Conservation (phyloP, 305 asterid species). For the Fraxinus platypoda region DNA sequence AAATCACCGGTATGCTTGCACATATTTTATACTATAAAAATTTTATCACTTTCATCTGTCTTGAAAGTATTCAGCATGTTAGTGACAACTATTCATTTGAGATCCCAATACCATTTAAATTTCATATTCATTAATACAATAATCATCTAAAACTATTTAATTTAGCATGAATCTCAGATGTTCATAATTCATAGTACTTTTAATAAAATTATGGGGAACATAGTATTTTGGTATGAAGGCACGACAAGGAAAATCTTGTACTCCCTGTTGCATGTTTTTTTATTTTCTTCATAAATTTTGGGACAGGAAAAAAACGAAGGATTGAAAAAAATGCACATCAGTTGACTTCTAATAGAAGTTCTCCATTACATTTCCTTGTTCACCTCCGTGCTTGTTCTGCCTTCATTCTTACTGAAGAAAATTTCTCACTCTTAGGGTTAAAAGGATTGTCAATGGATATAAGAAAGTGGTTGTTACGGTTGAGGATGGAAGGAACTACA, state of each 20-base stretch:
- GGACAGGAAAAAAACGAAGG: neutral
- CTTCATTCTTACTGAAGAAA: conserved; percentile 9
- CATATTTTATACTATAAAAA: neutral
- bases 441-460: conserved; percentile 57
- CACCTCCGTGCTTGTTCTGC: neutral
- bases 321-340: neutral
- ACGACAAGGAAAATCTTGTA: conserved; percentile 9
- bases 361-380: neutral
- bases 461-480: conserved; percentile 66
- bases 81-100: neutral
- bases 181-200: neutral
- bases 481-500: conserved; percentile 72
- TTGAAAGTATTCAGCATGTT: neutral
- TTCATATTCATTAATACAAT: neutral
- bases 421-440: conserved; percentile 53
- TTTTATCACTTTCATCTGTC: neutral
- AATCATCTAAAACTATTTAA: conserved; percentile 15
- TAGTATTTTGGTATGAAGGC: conserved; percentile 5
- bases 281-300: neutral
- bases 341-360: neutral
- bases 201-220: neutral
- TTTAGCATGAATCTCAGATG: neutral
- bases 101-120: neutral
- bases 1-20: conserved; percentile 69
- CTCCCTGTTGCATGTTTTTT: conserved; percentile 7